A percentile compares a stretch with the other conserved stretches of the same genome.
Evolutionary conservation across 495 filamentous ascomycete genomes (phyloP).

Genomic region (Niebla homalea): DNA sequence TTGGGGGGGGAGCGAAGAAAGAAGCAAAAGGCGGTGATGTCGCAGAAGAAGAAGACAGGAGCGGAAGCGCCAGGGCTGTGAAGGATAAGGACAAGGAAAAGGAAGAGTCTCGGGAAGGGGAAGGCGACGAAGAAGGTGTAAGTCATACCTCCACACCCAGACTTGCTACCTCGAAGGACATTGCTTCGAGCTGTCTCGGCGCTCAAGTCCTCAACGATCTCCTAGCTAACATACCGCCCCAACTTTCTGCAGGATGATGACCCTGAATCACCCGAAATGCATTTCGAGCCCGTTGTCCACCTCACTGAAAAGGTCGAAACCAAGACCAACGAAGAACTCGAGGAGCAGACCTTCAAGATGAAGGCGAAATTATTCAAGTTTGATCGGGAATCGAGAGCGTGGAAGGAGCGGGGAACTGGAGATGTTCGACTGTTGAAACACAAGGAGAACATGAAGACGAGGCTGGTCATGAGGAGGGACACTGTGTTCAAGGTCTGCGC

Average conservation of each 20-base stretch:
- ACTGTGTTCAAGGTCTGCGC: slow-evolving; percentile 99
- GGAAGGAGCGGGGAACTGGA: slow-evolving; percentile 98
- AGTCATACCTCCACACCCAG: background rate
- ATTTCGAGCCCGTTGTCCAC: slow-evolving; percentile 92
- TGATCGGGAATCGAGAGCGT: slow-evolving; percentile 76
- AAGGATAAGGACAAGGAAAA: slow-evolving; percentile 44
- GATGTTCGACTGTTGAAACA: slow-evolving; percentile 95
- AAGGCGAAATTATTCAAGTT: slow-evolving; percentile 99
- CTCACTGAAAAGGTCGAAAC: slow-evolving; percentile 91
- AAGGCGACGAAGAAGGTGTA: slow-evolving; percentile 17
- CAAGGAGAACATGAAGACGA: slow-evolving; percentile 93
- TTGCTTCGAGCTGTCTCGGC: background rate
- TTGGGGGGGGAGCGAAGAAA: slow-evolving; percentile 78
- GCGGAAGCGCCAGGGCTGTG: slow-evolving; percentile 74
- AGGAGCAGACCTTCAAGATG: slow-evolving; percentile 98
- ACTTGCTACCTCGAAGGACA: background rate
- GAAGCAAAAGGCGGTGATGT: slow-evolving; percentile 72
- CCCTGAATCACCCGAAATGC: slow-evolving; percentile 76
- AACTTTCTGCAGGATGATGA: slow-evolving; percentile 43
- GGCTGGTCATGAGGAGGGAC: slow-evolving; percentile 96
- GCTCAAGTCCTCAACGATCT: too few species aligned
- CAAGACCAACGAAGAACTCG: slow-evolving; percentile 96
- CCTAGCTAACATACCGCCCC: too few species aligned
- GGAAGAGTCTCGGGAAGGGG: slow-evolving; percentile 24
- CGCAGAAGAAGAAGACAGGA: slow-evolving; percentile 63